A percentile compares a stretch with the other conserved stretches of the same genome.
Evolutionary conservation across 176 grass and related monocot genomes (phyloP).

Genomic region (Oropetium thomaeum): DNA sequence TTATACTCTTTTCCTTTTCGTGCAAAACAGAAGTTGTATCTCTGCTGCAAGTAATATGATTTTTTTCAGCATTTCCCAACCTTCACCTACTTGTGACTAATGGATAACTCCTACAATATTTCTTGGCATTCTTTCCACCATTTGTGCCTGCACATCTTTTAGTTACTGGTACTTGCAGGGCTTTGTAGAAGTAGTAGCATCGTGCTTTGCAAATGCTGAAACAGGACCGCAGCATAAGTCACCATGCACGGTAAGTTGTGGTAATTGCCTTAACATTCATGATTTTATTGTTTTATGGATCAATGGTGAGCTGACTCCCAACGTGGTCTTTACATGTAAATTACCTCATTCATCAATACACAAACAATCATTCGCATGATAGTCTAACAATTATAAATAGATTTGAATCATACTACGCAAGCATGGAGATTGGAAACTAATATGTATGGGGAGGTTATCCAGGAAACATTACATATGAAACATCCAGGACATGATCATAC

Average conservation of each 20-base stretch:
- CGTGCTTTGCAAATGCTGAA: not conserved
- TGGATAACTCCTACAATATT: not conserved
- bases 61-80: not conserved
- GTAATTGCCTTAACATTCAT: not conserved
- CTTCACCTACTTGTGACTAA: not conserved
- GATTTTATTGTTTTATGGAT: too few species aligned
- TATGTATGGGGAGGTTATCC: not conserved
- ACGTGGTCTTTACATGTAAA: too few species aligned
- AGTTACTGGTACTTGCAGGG: not conserved
- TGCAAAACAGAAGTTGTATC: not conserved
- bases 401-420: not conserved
- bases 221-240: not conserved
- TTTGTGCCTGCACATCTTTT: not conserved
- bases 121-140: not conserved
- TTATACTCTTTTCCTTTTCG: not conserved
- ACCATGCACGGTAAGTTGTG: not conserved
- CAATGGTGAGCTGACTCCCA: too few species aligned
- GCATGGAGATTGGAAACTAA: not conserved
- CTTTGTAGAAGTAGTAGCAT: not conserved
- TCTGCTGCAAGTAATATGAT: not conserved
- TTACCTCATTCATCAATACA: too few species aligned
- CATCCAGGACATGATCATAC: slow-evolving; percentile 11
- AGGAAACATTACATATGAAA: not conserved
- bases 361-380: too few species aligned
- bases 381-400: too few species aligned